Evolutionary conservation across 1,139 yeast genomes (phyloP).

Genomic region (Debaryomyces sp.): DNA sequence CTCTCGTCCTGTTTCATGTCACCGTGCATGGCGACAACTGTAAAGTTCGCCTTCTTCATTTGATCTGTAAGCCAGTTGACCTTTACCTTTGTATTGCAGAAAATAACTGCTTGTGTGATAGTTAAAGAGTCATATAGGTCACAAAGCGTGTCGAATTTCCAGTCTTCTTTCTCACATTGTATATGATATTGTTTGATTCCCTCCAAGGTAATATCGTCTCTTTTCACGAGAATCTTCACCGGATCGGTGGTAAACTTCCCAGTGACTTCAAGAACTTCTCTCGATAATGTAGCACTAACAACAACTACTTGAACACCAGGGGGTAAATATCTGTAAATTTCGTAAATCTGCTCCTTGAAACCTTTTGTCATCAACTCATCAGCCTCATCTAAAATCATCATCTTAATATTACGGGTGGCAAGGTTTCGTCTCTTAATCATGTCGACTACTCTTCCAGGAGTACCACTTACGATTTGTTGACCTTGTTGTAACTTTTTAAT

Average conservation of each 20-base stretch:
- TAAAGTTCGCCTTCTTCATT: conserved; percentile 77
- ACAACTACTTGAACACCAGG: conserved; percentile 87
- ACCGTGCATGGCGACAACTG: conserved; percentile 95
- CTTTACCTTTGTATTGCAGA: conserved; percentile 89
- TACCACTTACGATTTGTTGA: conserved; percentile 93
- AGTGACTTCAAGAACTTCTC: conserved; percentile 84
- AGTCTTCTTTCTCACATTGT: conserved; percentile 87
- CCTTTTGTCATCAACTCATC: conserved; percentile 92
- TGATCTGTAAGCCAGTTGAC: conserved; percentile 90
- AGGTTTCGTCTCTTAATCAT: conserved; percentile 78
- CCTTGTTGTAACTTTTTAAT: conserved; percentile 71
- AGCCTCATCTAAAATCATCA: conserved; percentile 91
- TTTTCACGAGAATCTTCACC: conserved; percentile 83
- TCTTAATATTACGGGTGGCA: conserved; percentile 69
- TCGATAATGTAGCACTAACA: conserved; percentile 89
- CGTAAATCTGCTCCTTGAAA: conserved; percentile 90
- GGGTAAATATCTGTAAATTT: conserved; percentile 80
- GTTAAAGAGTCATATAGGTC: conserved; percentile 93
- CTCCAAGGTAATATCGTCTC: conserved; percentile 85
- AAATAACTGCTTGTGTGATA: conserved; percentile 93
- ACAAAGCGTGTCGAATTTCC: conserved; percentile 94
- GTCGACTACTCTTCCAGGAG: conserved; percentile 94
- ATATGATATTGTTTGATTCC: conserved; percentile 89
- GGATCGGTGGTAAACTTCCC: conserved; percentile 89
- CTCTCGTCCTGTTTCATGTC: conserved; percentile 96